Evolutionary conservation across 352 stramenopile species (phyloP), one percentile per base, ranked within the genome.

Genomic region (Pythium pyrilobum): DNA sequence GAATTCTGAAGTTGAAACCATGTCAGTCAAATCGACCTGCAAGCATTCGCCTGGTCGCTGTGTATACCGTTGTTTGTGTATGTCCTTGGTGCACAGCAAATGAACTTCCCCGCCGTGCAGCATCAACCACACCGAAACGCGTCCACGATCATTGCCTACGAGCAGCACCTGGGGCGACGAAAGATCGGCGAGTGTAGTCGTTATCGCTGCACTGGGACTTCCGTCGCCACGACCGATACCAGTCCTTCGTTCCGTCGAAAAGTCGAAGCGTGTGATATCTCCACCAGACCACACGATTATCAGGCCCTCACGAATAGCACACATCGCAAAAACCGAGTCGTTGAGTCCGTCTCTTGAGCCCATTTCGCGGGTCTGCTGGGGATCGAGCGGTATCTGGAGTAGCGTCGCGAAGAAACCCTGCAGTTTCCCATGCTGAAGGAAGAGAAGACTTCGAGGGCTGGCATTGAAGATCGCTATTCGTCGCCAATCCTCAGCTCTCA

Each of bases 231-330:
- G 28, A 15, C 47, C 45, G 7, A 57, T 31, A 5, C 12, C 27
- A 28, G 13, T 25, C 12, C 36, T 52, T 33, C 41, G 53, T 13
- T 53, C 41, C 3, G 32, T 47, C 9, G 28, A 21, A 27, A 48
- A 23, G 32, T 18, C 25, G 29, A 49, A 52, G 39, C 48, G 41
- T 6, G 37, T 48, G 15, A 58, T 11, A n/a, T 44, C 27, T 16
- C 47, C 54, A 21, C 43, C 48, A 11, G 41, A 57, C 56, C 56
- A 64, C 18, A 27, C 56, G 8, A 52, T 31, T 11, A 57, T 39
- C 7, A 63, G 24, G 4, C 38, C 56, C 33, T n/a, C 33, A n/a
- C 20, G 27, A 3, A 63, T 2, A 10, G 47, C 56, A 10, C 34
- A 39, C 4, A 48, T 45, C 2, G 37, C 43, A n/a, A 34, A 18